Conservation (phyloP, 2,329 filamentous ascomycete genomes). For the Camptophora hylomeconis region DNA sequence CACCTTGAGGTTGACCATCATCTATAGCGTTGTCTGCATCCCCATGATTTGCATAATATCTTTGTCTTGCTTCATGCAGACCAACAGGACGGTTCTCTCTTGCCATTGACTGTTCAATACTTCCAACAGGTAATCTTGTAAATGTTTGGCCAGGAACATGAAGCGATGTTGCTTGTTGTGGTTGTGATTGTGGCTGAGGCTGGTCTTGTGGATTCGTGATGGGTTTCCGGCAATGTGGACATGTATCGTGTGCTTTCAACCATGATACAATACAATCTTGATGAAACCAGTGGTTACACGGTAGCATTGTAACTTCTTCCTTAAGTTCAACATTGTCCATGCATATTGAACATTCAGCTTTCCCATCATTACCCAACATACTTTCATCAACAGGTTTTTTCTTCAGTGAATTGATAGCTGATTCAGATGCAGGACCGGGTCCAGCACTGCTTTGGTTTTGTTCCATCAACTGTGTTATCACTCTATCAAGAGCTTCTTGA, state of each 20-base stretch:
- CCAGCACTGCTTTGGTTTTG: slow-evolving; percentile 58
- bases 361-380: slow-evolving; percentile 56
- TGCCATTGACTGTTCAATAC: no score
- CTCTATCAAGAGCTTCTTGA: slow-evolving; percentile 78
- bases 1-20: no score
- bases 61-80: slow-evolving; percentile 11
- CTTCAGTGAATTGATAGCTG: slow-evolving; percentile 60
- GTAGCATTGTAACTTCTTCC: slow-evolving; percentile 62
- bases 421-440: slow-evolving; percentile 64
- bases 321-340: slow-evolving; percentile 70
- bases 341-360: slow-evolving; percentile 81
- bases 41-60: slow-evolving; percentile 10
- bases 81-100: no score
- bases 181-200: slow-evolving; percentile 4
- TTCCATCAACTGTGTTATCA: slow-evolving; percentile 82
- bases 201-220: slow-evolving; percentile 19
- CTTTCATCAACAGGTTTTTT: slow-evolving; percentile 56
- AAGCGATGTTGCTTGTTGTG: slow-evolving; percentile 10
- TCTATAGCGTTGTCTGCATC: no score
- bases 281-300: slow-evolving; percentile 92
- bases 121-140: no score
- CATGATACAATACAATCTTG: slow-evolving; percentile 68
- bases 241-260: slow-evolving; percentile 85
- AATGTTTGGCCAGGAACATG: no score
- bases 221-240: slow-evolving; percentile 45